Base-by-base conservation (phyloP, 1,284 basidiomycete species). In the Inonotus hispidus region DNA sequence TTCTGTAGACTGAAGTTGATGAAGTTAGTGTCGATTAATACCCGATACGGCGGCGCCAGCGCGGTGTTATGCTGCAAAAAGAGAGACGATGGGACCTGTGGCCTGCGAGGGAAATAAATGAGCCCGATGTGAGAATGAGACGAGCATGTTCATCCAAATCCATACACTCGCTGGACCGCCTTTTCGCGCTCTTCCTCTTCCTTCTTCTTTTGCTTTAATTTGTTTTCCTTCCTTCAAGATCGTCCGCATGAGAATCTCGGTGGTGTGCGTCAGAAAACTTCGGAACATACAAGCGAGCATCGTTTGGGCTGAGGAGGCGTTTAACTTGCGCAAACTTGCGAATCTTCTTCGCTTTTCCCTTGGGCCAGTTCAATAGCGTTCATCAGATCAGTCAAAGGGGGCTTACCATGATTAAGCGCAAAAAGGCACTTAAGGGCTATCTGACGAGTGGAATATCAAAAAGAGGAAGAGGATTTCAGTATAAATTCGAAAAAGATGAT, bases 1-100 rank as follows among this genome's bases (percentile, higher is more conserved):
- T 99, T 99, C 77, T 99, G 96, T 54, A 99, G 81, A 66, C 90
- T 93, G 73, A 99, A 96, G 73, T 99, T 99, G 82, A 99, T 98
- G 71, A 99, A 99, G 74, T 99, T 99, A 70, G 97, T 99, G 75
- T 99, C 97, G 61, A 99, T 94, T 47, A 99, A 83, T 10, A 99
- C 92, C 27, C 96, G 87, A 72, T 99, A 99, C 0, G 97, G 97
- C 0, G 97, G 97, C 0, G 93, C 95, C 35, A 99, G 88, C 11
- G 95, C 91, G 16, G 92, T 90, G 73, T 99, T 99, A 73, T 99
- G 97, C 23, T 92, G 87, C 62, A 99, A 82, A 81, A 99, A 99
- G 67, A 99, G 82, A 10, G 93, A 94, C 10, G 93, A 93, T 3
- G 93, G 89, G 19, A 92, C 82, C 68, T 89, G 88, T 6, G 90